phyloP scores from a whole-genome alignment of 306 rosid species.

The Pyrus communis region DNA sequence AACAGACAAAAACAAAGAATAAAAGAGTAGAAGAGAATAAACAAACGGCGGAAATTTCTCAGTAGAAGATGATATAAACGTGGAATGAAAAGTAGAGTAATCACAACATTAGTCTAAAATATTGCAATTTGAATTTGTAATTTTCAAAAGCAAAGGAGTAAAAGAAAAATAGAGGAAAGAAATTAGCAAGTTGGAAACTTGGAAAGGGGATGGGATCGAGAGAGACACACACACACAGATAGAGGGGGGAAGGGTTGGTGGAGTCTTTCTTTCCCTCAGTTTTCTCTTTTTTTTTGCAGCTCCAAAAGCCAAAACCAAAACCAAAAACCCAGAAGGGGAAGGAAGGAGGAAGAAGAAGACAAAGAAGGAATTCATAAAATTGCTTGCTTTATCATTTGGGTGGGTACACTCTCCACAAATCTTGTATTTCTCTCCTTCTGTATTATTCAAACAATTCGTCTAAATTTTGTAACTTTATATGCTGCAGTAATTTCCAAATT shows the following conservation, averaged over 20 bases:
- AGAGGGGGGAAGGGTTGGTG: not conserved
- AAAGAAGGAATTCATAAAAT: not conserved
- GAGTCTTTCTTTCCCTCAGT: constrained; percentile 4
- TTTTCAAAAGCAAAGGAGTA: too few relatives aligned
- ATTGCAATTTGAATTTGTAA: too few relatives aligned
- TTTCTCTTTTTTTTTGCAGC: not conserved
- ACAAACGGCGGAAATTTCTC: not conserved
- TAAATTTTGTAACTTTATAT: not conserved
- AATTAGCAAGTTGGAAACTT: not conserved
- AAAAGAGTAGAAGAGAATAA: not conserved
- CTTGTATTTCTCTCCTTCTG: not conserved
- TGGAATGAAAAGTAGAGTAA: too few relatives aligned
- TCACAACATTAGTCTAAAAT: too few relatives aligned
- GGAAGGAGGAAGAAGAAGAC: not conserved
- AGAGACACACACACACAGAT: not conserved
- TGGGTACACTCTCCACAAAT: not conserved
- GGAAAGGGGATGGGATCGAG: not conserved
- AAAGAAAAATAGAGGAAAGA: not conserved
- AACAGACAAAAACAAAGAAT: not conserved
- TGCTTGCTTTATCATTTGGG: not conserved
- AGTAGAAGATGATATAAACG: too few relatives aligned
- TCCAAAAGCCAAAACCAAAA: not conserved
- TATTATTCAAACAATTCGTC: not conserved
- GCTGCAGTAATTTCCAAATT: not conserved
- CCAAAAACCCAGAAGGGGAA: not conserved